Conservation (phyloP, 2,329 filamentous ascomycete genomes). For the Paecilomyces sp. region DNA sequence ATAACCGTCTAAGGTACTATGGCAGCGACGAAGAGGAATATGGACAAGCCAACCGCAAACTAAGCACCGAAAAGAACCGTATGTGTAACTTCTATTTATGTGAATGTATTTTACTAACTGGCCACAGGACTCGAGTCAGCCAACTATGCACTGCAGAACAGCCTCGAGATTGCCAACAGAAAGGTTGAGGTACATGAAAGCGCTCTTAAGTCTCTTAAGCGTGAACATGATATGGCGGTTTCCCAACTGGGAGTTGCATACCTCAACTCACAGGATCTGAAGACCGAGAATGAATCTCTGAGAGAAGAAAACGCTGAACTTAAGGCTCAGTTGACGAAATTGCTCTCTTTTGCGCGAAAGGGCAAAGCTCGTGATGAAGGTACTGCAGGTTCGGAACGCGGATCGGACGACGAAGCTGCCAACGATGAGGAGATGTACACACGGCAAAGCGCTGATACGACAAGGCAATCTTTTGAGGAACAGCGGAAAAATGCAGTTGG, state of each 20-base stretch:
- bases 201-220: slow-evolving; percentile 46
- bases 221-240: slow-evolving; percentile 53
- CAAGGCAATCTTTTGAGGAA: slow-evolving; percentile 20
- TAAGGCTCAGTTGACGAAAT: slow-evolving; percentile 24
- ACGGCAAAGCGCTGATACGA: slow-evolving; percentile 19
- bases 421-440: slow-evolving; percentile 26
- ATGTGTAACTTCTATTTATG: slow-evolving; percentile 14
- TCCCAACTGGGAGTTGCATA: slow-evolving; percentile 51
- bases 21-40: slow-evolving; percentile 41
- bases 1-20: slow-evolving; percentile 23
- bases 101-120: slow-evolving; percentile 16
- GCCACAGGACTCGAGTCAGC: slow-evolving; percentile 42
- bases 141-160: slow-evolving; percentile 48
- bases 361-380: slow-evolving; percentile 17
- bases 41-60: slow-evolving; percentile 22
- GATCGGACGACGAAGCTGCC: slow-evolving; percentile 19
- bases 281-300: slow-evolving; percentile 31
- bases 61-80: slow-evolving; percentile 33
- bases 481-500: slow-evolving; percentile 22
- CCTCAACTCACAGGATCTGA: slow-evolving; percentile 42
- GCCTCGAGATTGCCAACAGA: slow-evolving; percentile 48
- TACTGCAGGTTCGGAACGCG: slow-evolving; percentile 10
- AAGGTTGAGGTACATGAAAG: slow-evolving; percentile 49
- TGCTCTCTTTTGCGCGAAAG: slow-evolving; percentile 14
- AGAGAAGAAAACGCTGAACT: slow-evolving; percentile 32